phyloP scores from a whole-genome alignment of 306 rosid genomes.

The Fragaria iinumae region DNA sequence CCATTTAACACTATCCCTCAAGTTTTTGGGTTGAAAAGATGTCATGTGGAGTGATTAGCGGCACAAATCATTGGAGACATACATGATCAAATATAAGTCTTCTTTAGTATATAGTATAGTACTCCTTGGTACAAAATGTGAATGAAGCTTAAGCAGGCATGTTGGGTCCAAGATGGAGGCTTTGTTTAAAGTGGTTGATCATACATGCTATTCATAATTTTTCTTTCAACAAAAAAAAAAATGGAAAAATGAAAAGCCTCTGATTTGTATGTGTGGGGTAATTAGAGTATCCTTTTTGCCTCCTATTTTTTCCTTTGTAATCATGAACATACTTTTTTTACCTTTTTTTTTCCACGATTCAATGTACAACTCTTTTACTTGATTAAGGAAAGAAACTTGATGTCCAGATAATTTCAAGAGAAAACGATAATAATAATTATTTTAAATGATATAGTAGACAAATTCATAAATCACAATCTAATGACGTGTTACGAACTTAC shows the following conservation, averaged over 20 bases:
- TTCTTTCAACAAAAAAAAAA: background rate
- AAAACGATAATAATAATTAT: no score
- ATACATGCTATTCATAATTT: background rate
- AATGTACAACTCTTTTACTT: background rate
- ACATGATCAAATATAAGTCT: constrained; percentile 22
- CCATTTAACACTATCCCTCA: background rate
- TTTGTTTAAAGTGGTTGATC: constrained; percentile 67
- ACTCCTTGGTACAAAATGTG: constrained; percentile 9
- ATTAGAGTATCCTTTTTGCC: constrained; percentile 65
- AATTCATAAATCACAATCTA: background rate
- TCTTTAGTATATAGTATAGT: constrained; percentile 27
- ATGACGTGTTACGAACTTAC: background rate
- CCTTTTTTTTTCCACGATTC: constrained; percentile 35
- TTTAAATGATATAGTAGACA: no score
- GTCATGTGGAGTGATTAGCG: constrained; percentile 55
- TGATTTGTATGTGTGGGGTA: constrained; percentile 71
- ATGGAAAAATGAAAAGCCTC: constrained; percentile 50
- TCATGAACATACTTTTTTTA: constrained; percentile 40
- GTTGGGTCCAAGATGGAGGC: constrained; percentile 82
- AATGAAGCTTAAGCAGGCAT: constrained; percentile 35
- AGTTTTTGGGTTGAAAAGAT: constrained; percentile 34
- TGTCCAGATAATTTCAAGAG: no score
- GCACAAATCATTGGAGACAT: constrained; percentile 25
- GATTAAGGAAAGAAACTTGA: background rate
- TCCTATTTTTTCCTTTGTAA: constrained; percentile 61